Conservation (phyloP, 2,329 filamentous ascomycete genomes). For the Pezicula radicicola region DNA sequence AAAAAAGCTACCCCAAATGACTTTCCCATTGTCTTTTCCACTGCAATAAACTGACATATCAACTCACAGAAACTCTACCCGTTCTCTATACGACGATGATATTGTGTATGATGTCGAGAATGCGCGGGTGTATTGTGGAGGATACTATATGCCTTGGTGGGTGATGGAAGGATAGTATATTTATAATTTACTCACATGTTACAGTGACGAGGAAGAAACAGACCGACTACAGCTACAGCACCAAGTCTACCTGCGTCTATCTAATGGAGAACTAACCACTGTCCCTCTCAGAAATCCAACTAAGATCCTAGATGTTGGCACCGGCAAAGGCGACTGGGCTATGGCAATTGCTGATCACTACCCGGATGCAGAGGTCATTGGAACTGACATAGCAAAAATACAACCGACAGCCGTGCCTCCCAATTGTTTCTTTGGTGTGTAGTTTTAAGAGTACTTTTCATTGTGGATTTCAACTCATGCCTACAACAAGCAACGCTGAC, state of each 20-base stretch:
- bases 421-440: conserved; percentile 53
- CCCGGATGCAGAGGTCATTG: conserved; percentile 49
- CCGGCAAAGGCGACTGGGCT: conserved; percentile 61
- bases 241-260: conserved; percentile 20
- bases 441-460: no score
- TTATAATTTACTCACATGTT: no score
- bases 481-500: no score
- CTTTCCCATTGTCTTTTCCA: neutral
- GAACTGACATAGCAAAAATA: conserved; percentile 57
- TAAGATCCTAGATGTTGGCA: conserved; percentile 43
- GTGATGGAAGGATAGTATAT: no score
- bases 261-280: conserved; percentile 23
- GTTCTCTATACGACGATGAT: conserved; percentile 26
- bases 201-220: conserved; percentile 28
- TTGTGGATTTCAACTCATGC: no score
- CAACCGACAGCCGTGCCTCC: conserved; percentile 55
- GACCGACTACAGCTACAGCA: conserved; percentile 25
- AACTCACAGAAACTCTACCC: conserved; percentile 24
- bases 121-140: conserved; percentile 45
- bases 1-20: neutral
- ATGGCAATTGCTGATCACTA: conserved; percentile 55
- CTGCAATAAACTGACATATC: neutral
- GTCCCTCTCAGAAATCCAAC: conserved; percentile 35
- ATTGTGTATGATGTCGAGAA: conserved; percentile 40
- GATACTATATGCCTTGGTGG: conserved; percentile 32